Evolutionary conservation across 345 rosid genomes (phyloP), one percentile per base, ranked within the genome.

Genomic region (Hypericum perforatum): DNA sequence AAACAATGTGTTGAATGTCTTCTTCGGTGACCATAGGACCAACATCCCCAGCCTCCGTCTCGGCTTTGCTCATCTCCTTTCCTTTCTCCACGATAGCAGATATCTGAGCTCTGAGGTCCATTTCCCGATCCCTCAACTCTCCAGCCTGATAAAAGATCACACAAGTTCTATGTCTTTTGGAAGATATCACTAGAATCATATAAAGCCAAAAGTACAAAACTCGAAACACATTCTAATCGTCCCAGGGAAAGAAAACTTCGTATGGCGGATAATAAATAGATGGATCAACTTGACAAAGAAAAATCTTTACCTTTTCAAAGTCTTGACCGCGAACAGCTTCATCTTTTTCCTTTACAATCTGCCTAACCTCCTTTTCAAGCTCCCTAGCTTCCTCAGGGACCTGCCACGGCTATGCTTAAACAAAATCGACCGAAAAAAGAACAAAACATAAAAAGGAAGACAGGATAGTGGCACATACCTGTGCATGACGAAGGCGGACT

Each of bases 381-480:
- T 88, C 98, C 63, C 81, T 80, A 56, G 95, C 96, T 70, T 88
- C 98, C 84, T 92, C 95, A 8, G 98, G 98, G 66, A 92, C 84
- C 98, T 92, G 67, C 45, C 41, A 52, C 37, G 66, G 58, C 6
- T 9, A 42, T 39, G 7, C 1, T 11, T 10, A 37, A 37, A 52
- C 41, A 57, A 22, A 11, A 16, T 29, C 0, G 11, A 7, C 37
- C 1, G 9, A 16, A 37, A 40, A 7, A 10, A 36, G 3, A 8
- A 52, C 13, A 11, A n/a, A 12, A 37, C 10, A 15, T 8, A 6
- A 52, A 14, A 11, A 52, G 16, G 5, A 9, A 52, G 58, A 61
- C 52, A 46, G 14, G 7, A 66, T 9, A 43, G n/a, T 37, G 48
- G 40, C 40, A 48, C 59, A 29, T 44, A 82, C 98, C 97, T 88